A percentile compares a stretch with the other conserved stretches of the same genome.
phyloP scores from a whole-genome alignment of 2,329 filamentous ascomycete species.

The Arthrinium phaeospermum region DNA sequence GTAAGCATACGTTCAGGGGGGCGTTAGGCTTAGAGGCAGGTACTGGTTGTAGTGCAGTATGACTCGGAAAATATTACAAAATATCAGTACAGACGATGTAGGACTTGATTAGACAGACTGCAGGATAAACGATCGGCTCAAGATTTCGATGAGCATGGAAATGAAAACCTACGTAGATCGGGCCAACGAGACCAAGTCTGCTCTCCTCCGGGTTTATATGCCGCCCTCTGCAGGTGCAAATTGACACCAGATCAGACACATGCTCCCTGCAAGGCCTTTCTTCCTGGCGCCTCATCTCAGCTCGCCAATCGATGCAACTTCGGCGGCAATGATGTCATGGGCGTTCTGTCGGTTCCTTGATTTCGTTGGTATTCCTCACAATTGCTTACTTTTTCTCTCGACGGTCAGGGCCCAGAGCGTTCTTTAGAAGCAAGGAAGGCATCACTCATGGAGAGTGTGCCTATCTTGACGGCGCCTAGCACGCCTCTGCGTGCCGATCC shows the following conservation, averaged over 20 bases:
- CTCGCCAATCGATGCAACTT: neutral
- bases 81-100: neutral
- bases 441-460: neutral
- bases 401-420: neutral
- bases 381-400: neutral
- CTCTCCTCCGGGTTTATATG: neutral
- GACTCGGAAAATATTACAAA: neutral
- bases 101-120: neutral
- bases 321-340: neutral
- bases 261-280: neutral
- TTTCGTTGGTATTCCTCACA: neutral
- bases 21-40: neutral
- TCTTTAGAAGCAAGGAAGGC: neutral
- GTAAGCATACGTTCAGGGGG: neutral
- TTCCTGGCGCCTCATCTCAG: neutral
- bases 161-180: neutral
- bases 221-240: neutral
- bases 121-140: neutral
- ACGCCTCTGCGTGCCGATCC: neutral
- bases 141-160: neutral
- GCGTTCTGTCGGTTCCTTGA: neutral
- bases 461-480: neutral
- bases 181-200: neutral
- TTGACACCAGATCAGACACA: neutral
- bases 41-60: neutral